Percentiles rank a stretch among this genome's conserved stretches.
Conservation (phyloP, 2,329 filamentous ascomycete genomes). For the Phyllosticta ampelicida region DNA sequence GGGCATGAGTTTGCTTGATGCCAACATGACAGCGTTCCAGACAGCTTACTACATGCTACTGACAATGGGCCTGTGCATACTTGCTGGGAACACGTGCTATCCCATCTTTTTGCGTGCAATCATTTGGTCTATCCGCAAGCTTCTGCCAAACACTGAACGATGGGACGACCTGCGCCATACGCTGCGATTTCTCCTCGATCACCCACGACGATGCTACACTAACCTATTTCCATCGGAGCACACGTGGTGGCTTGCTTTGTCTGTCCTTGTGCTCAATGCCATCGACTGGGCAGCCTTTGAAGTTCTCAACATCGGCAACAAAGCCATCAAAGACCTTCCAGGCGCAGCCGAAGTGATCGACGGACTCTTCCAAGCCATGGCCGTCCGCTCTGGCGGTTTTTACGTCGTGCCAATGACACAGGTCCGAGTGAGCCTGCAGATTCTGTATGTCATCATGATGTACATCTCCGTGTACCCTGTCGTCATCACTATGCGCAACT, state of each 20-base stretch:
- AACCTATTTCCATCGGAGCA: conserved; percentile 50
- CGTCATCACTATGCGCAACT: conserved; percentile 50
- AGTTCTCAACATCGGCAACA: conserved; percentile 46
- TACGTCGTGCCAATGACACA: conserved; percentile 39
- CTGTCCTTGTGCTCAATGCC: conserved; percentile 42
- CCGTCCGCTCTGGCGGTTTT: conserved; percentile 39
- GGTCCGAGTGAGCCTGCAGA: conserved; percentile 45
- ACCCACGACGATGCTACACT: conserved; percentile 52
- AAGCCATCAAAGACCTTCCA: conserved; percentile 37
- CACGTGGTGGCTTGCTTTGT: conserved; percentile 47
- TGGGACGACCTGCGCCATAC: conserved; percentile 33
- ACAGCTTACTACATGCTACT: conserved; percentile 34
- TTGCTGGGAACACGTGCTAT: conserved; percentile 46
- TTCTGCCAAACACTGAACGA: conserved; percentile 27
- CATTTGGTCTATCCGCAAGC: conserved; percentile 44
- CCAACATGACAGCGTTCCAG: conserved; percentile 53
- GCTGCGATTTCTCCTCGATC: conserved; percentile 48
- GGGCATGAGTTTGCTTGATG: conserved; percentile 57
- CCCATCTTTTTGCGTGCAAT: conserved; percentile 47
- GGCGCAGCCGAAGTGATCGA: conserved; percentile 41
- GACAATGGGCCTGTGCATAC: conserved; percentile 39
- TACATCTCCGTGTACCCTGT: conserved; percentile 53
- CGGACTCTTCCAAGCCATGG: conserved; percentile 49
- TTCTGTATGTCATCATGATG: conserved; percentile 55
- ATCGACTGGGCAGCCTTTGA: conserved; percentile 43